Evolutionary conservation across 2,329 filamentous ascomycete species (phyloP).

Genomic region (Nothopassalora personata): DNA sequence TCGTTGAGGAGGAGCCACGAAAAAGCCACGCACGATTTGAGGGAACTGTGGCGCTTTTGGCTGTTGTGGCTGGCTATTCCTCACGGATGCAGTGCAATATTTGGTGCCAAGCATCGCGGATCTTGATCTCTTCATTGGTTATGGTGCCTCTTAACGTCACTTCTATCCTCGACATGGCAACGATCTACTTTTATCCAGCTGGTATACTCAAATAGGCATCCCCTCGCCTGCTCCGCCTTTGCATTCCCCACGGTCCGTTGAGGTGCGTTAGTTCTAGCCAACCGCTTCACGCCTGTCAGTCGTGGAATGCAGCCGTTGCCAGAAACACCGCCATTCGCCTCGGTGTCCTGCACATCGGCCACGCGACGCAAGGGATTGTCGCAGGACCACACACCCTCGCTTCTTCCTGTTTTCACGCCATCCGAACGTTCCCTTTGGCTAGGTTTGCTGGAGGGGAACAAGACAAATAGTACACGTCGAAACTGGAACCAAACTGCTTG

Average conservation of each 20-base stretch:
- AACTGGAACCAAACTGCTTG: conserved; percentile 5
- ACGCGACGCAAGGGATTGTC: conserved; percentile 1
- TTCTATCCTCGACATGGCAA: background rate
- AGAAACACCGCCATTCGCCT: background rate
- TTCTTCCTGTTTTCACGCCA: background rate
- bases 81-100: background rate
- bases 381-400: too few relatives aligned
- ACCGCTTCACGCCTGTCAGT: background rate
- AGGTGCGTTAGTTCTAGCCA: background rate
- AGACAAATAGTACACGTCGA: background rate
- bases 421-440: background rate
- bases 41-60: background rate
- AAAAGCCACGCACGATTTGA: background rate
- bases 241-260: background rate
- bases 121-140: background rate
- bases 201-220: background rate
- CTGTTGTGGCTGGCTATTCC: background rate
- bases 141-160: background rate
- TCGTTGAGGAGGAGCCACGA: background rate
- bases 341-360: background rate
- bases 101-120: background rate
- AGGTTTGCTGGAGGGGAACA: background rate
- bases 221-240: background rate
- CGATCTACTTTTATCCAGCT: background rate
- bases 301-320: conserved; percentile 3